Percentiles rank a stretch among this genome's conserved stretches.
phyloP scores from a whole-genome alignment of 805 yeast genomes.

The Saccharomycopsis fermentans region DNA sequence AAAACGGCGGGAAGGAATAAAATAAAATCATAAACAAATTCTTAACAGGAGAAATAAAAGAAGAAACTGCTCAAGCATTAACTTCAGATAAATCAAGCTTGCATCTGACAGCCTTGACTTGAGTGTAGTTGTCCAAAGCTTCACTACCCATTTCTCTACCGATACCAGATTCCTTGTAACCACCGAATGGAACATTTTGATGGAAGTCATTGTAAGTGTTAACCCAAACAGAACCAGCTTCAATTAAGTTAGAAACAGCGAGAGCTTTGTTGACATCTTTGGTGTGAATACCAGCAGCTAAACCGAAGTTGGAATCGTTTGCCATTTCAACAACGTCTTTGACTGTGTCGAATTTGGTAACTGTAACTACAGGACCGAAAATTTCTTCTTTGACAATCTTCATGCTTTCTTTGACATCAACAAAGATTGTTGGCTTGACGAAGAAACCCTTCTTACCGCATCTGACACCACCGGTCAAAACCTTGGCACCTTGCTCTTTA shows the following conservation, averaged over 20 bases:
- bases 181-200: slow-evolving; percentile 85
- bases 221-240: slow-evolving; percentile 88
- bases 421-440: slow-evolving; percentile 64
- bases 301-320: slow-evolving; percentile 74
- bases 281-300: slow-evolving; percentile 89
- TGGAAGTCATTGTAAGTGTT: slow-evolving; percentile 88
- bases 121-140: slow-evolving; percentile 78
- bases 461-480: slow-evolving; percentile 64
- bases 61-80: not conserved
- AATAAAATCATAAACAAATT: not conserved
- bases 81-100: slow-evolving; percentile 19
- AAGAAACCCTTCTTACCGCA: slow-evolving; percentile 53
- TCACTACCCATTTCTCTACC: slow-evolving; percentile 92
- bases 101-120: slow-evolving; percentile 70
- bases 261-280: slow-evolving; percentile 63
- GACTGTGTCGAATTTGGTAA: slow-evolving; percentile 68
- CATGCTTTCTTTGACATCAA: slow-evolving; percentile 59
- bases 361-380: slow-evolving; percentile 86
- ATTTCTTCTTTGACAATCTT: slow-evolving; percentile 67
- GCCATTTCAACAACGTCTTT: slow-evolving; percentile 76
- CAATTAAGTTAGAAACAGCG: slow-evolving; percentile 61
- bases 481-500: slow-evolving; percentile 70
- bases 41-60: not conserved
- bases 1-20: not conserved
- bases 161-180: slow-evolving; percentile 80